Evolutionary conservation across 495 filamentous ascomycete genomes (phyloP).

Genomic region (Penicillium egyptiacum): DNA sequence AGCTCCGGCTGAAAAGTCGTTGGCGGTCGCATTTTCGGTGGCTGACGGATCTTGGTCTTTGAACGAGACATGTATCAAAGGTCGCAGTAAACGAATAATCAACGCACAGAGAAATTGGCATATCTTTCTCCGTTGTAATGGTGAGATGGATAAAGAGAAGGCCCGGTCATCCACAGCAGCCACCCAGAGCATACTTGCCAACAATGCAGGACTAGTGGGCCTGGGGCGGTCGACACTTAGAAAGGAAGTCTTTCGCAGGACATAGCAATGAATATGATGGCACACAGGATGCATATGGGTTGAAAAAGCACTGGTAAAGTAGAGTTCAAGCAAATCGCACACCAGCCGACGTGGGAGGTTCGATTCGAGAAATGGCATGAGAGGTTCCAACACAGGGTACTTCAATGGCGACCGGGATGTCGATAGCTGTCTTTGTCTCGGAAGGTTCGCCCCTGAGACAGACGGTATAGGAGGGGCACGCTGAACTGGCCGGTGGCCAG

Average conservation of each 20-base stretch:
- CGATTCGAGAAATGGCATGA: conserved; percentile 71
- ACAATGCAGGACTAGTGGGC: conserved; percentile 78
- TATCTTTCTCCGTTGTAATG: conserved; percentile 80
- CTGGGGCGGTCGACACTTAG: conserved; percentile 75
- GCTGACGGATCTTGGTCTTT: conserved; percentile 36
- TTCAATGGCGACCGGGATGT: conserved; percentile 47
- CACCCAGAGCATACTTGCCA: conserved; percentile 95
- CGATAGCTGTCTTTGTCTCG: conserved; percentile 20
- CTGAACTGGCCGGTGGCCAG: conserved; percentile 17
- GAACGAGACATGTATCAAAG: conserved; percentile 70
- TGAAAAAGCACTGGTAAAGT: conserved; percentile 83
- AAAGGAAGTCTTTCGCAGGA: conserved; percentile 87
- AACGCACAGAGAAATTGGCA: conserved; percentile 89
- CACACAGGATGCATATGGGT: conserved; percentile 86
- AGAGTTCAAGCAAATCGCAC: conserved; percentile 82
- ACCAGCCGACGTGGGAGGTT: conserved; percentile 76
- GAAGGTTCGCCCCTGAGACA: conserved; percentile 9
- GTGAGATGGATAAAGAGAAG: conserved; percentile 79
- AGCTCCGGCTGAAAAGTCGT: conserved; percentile 32
- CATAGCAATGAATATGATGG: conserved; percentile 87
- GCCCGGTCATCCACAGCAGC: conserved; percentile 90
- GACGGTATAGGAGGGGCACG: conserved; percentile 15
- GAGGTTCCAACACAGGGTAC: conserved; percentile 83
- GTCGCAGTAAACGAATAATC: conserved; percentile 81
- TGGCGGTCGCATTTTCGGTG: conserved; percentile 30